Conservation (phyloP, 352 stramenopile genomes). For the Pythium sp. region DNA sequence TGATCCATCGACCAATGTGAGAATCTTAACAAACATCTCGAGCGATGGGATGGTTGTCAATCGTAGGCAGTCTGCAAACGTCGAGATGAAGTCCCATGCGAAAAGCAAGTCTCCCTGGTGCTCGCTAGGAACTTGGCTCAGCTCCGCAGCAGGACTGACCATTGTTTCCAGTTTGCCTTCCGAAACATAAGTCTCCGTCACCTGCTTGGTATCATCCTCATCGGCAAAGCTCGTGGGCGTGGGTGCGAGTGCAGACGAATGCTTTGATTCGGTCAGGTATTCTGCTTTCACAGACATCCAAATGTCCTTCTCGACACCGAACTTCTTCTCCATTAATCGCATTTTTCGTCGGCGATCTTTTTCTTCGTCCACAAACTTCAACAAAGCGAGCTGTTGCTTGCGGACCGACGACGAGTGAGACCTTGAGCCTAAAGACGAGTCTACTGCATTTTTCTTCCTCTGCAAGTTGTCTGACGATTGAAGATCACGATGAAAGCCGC, state of each 20-base stretch:
- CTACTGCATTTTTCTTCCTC: conserved; percentile 19
- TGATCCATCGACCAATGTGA: conserved; percentile 43
- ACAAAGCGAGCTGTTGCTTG: conserved; percentile 52
- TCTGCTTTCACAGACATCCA: conserved; percentile 54
- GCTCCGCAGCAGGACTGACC: conserved; percentile 30
- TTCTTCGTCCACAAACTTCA: conserved; percentile 75
- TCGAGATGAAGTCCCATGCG: conserved; percentile 75
- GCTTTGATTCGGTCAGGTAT: conserved; percentile 21
- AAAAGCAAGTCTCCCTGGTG: conserved; percentile 61
- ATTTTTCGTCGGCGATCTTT: conserved; percentile 55
- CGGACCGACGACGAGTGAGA: conserved; percentile 21
- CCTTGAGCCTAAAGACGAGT: conserved; percentile 3
- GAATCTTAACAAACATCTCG: conserved; percentile 43
- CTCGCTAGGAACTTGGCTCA: conserved; percentile 40
- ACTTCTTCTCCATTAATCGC: conserved; percentile 52
- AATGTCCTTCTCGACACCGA: conserved; percentile 42
- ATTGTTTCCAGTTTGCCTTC: conserved; percentile 17
- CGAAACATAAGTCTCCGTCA: neutral
- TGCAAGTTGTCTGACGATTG: neutral
- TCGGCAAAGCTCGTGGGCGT: neutral
- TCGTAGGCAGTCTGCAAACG: conserved; percentile 64
- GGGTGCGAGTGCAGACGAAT: conserved; percentile 1
- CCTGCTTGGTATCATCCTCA: neutral
- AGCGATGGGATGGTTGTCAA: conserved; percentile 52
- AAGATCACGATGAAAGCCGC: neutral